A percentile compares a stretch with the other conserved stretches of the same genome.
phyloP scores from a whole-genome alignment of 176 grass and related monocot species.

The Elaeis guineensis region DNA sequence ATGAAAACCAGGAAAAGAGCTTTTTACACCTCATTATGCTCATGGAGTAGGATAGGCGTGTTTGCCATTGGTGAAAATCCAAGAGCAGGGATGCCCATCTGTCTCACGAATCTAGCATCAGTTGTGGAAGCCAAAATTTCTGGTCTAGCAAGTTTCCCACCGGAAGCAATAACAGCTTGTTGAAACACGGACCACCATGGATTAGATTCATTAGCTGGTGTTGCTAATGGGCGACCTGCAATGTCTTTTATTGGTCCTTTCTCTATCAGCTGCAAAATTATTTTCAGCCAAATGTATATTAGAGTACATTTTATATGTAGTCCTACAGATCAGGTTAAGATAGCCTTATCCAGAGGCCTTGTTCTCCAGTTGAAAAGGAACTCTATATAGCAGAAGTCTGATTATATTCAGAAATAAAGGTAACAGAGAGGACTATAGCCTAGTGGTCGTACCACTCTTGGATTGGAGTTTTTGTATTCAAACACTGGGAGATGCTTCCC shows the following conservation, averaged over 20 bases:
- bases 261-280: slow-evolving; percentile 31
- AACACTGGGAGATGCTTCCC: too few relatives aligned
- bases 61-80: slow-evolving; percentile 89
- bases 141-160: slow-evolving; percentile 59
- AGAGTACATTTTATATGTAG: too few relatives aligned
- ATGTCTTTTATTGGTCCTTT: slow-evolving; percentile 46
- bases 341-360: too few relatives aligned
- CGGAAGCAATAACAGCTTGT: slow-evolving; percentile 47
- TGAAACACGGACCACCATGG: slow-evolving; percentile 75
- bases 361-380: too few relatives aligned
- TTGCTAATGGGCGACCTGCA: slow-evolving; percentile 35
- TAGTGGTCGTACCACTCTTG: too few relatives aligned
- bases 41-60: slow-evolving; percentile 84
- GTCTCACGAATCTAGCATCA: slow-evolving; percentile 70
- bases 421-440: too few relatives aligned
- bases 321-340: too few relatives aligned
- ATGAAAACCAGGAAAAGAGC: background rate
- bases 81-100: slow-evolving; percentile 67
- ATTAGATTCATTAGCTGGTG: slow-evolving; percentile 72
- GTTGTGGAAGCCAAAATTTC: slow-evolving; percentile 80
- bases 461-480: too few relatives aligned
- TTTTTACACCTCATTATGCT: slow-evolving; percentile 62
- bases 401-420: too few relatives aligned
- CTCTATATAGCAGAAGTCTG: too few relatives aligned
- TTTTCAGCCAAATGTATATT: too few relatives aligned